Evolutionary conservation across 176 grass and related monocot genomes (phyloP), one percentile per base, ranked within the genome.

Genomic region (Zoysia pacifica): DNA sequence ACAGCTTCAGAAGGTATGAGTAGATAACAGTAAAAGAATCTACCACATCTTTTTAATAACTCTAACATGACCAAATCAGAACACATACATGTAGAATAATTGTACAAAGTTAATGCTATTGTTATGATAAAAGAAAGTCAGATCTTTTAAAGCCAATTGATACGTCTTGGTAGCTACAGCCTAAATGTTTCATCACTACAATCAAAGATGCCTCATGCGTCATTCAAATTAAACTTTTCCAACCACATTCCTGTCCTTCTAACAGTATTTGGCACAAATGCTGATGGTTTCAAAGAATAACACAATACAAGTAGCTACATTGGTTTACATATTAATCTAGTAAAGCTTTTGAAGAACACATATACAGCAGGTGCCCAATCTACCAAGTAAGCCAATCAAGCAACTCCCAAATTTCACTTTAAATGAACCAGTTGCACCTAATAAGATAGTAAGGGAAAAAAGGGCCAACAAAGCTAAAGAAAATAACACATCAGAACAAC

Each of bases 1-100:
- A 43, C 81, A 60, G n/a, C n/a, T 65, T 88, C 55, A 84, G 44
- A 60, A 65, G 64, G 35, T 19, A 11, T 79, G 53, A 82, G 60
- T 56, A 54, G 41, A 42, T 72, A 76, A 58, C 2, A 42, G 49
- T 62, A 9, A 50, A 67, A 43, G 11, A 69, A 12, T 2, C 9
- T 36, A 74, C 0, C 35, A 54, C 11, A 77, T 19, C 18, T 46
- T 81, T 63, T 50, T 70, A 46, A 48, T 72, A 28, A 63, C 8
- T 7, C 37, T 64, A 70, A 48, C 2, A 86, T 35, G 12, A 38
- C 11, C 58, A 59, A 79, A 2, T 20, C 5, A 41, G 7, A 44
- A 50, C 0, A 28, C 19, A 83, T 13, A 83, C 60, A 51, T 41
- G 39, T 8, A 79, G 0, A 79, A 44, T 53, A 79, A 83, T 78